phyloP scores from a whole-genome alignment of 2,329 filamentous ascomycete genomes.

The Tolypocladium ophioglossoides region DNA sequence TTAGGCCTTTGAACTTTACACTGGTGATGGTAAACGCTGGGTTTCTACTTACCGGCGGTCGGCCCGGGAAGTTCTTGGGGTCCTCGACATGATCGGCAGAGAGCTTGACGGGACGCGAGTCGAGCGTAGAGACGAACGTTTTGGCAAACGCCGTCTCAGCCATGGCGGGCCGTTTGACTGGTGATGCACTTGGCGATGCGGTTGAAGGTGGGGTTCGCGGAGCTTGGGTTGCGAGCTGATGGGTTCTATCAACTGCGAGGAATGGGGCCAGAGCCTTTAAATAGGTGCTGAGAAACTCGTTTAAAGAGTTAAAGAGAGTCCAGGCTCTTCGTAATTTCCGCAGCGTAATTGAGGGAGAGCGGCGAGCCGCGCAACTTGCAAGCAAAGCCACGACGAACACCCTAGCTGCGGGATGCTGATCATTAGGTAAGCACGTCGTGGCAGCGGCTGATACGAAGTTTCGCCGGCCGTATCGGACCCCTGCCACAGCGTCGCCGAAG shows the following conservation, averaged over 20 bases:
- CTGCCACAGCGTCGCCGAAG: slow-evolving; percentile 11
- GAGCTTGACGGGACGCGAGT: slow-evolving; percentile 69
- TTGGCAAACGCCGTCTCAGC: slow-evolving; percentile 80
- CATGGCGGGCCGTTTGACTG: slow-evolving; percentile 35
- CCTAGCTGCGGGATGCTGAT: not conserved
- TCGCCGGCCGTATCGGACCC: slow-evolving; percentile 21
- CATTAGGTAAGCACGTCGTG: not conserved
- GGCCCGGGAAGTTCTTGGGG: slow-evolving; percentile 63
- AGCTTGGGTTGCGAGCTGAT: not conserved
- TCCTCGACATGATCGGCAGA: slow-evolving; percentile 87
- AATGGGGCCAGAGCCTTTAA: not conserved
- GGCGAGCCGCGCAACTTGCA: not conserved
- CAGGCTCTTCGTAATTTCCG: not conserved
- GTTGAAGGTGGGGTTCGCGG: not conserved
- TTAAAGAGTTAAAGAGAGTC: not conserved
- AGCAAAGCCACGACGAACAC: not conserved
- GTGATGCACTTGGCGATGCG: not conserved
- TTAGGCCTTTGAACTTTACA: not conserved
- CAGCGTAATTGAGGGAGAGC: not conserved
- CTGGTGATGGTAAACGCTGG: not conserved
- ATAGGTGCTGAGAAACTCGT: not conserved
- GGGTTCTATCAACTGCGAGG: too few species aligned
- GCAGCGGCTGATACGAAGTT: slow-evolving; percentile 18
- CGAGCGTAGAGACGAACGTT: slow-evolving; percentile 69
- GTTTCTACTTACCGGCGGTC: slow-evolving; percentile 52